A percentile compares a stretch with the other conserved stretches of the same genome.
Evolutionary conservation across 225 moss, liverwort and hornwort species (phyloP).

Genomic region (Polytrichum commune): DNA sequence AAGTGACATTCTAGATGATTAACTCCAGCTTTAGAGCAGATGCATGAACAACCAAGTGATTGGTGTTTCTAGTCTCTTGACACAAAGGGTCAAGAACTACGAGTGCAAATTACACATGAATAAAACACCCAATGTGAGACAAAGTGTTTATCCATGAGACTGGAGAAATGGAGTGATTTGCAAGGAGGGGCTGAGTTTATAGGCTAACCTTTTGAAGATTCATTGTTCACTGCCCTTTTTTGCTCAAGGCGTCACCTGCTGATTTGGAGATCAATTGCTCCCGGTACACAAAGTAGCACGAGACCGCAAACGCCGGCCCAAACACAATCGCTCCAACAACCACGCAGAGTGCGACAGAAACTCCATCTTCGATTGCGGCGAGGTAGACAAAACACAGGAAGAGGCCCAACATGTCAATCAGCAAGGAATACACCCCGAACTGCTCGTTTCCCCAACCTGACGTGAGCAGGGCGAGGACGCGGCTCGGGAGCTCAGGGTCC

Average conservation of each 20-base stretch:
- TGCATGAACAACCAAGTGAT: too few species aligned
- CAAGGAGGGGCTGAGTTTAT: too few species aligned
- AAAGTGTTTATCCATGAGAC: too few species aligned
- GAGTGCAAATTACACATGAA: too few species aligned
- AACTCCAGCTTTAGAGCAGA: too few species aligned
- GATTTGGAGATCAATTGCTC: conserved; percentile 51
- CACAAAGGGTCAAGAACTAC: too few species aligned
- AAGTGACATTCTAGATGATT: too few species aligned
- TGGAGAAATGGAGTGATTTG: too few species aligned
- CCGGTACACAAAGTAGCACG: conserved; percentile 43
- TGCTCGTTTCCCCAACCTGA: conserved; percentile 21
- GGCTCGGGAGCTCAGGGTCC: conserved; percentile 35
- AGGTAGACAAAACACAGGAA: conserved; percentile 48
- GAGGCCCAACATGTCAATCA: conserved; percentile 32
- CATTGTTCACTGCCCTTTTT: conserved; percentile 26
- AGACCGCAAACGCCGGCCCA: conserved; percentile 50
- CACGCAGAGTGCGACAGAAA: conserved; percentile 20
- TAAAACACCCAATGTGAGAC: too few species aligned
- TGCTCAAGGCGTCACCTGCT: conserved; percentile 13
- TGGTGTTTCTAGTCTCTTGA: too few species aligned
- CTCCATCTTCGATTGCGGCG: conserved; percentile 45
- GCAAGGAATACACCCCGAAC: conserved; percentile 28
- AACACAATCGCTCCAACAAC: conserved; percentile 26
- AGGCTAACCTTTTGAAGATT: too few species aligned
- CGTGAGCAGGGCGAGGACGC: conserved; percentile 22